phyloP scores from a whole-genome alignment of 139 green algal genomes.

The Chlorella sp. region DNA sequence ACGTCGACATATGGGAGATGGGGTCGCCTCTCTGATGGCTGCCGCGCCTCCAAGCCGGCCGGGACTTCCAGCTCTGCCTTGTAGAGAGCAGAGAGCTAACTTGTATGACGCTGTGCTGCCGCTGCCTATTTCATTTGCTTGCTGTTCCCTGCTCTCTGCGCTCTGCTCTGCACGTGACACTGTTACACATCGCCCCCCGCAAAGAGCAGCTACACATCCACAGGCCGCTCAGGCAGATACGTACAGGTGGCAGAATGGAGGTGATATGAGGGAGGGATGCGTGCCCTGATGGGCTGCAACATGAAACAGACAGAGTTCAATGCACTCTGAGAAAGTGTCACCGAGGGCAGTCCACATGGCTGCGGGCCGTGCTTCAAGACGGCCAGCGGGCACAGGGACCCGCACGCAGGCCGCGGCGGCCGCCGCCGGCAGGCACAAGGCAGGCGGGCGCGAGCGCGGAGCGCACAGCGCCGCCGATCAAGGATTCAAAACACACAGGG shows the following conservation, averaged over 20 bases:
- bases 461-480: too few species aligned
- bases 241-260: background rate
- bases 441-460: too few species aligned
- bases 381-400: too few species aligned
- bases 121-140: background rate
- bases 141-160: background rate
- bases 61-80: too few species aligned
- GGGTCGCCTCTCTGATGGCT: background rate
- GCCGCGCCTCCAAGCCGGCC: too few species aligned
- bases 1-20: constrained; percentile 46
- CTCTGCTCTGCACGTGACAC: background rate
- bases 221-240: background rate
- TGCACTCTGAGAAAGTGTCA: background rate
- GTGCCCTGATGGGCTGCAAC: background rate
- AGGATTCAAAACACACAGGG: too few species aligned
- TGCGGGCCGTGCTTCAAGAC: too few species aligned
- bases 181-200: too few species aligned
- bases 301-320: background rate
- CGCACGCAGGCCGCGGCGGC: too few species aligned
- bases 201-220: too few species aligned
- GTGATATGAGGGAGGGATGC: background rate
- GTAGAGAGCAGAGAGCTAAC: background rate
- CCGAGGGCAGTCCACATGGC: too few species aligned
- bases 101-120: background rate
- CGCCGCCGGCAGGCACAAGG: too few species aligned